phyloP scores from a whole-genome alignment of 306 rosid species.

The Oxytropis ochrocephala region DNA sequence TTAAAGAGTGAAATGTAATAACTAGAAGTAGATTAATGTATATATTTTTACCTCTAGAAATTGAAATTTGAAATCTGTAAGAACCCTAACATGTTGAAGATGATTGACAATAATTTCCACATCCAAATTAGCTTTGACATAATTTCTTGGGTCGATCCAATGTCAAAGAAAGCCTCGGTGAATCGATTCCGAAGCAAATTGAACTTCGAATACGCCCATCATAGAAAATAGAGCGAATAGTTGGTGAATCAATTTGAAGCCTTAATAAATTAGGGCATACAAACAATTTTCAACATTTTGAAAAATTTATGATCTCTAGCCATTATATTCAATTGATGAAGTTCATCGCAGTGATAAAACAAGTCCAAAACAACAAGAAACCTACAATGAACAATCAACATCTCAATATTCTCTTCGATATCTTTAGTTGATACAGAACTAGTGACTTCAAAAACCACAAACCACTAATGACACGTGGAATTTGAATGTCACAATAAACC shows the following conservation, averaged over 20 bases:
- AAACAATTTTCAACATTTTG: slow-evolving; percentile 15
- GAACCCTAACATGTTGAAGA: not conserved
- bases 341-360: not conserved
- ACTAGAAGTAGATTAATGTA: no score
- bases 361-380: slow-evolving; percentile 17
- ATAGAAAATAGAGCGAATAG: slow-evolving; percentile 4
- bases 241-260: slow-evolving; percentile 19
- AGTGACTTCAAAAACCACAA: not conserved
- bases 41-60: slow-evolving; percentile 37
- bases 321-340: not conserved
- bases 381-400: not conserved
- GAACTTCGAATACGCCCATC: not conserved
- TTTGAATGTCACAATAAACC: not conserved
- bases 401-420: not conserved
- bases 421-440: not conserved
- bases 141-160: not conserved
- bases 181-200: not conserved
- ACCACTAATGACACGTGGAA: not conserved
- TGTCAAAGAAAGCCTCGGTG: slow-evolving; percentile 14
- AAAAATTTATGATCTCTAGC: not conserved
- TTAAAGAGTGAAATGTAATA: not conserved
- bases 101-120: not conserved
- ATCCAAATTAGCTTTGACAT: not conserved
- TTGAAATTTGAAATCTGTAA: slow-evolving; percentile 16
- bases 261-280: not conserved